A percentile compares a stretch with the other conserved stretches of the same genome.
Conservation (phyloP, 1,139 yeast species). For the Geotrichum macrosporum region DNA sequence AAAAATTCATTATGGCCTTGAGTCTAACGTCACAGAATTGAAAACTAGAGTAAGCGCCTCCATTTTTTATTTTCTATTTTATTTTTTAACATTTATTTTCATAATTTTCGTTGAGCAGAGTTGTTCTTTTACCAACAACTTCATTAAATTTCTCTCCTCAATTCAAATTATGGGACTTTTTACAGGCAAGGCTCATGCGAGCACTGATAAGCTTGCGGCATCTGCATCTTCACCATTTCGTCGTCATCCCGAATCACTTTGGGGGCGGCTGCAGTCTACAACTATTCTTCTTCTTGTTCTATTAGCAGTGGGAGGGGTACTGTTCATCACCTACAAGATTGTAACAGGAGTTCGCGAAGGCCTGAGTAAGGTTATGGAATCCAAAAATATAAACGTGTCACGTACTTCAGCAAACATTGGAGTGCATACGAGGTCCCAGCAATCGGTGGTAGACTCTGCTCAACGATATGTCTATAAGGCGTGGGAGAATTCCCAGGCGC, state of each 20-base stretch:
- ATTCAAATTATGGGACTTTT: no score
- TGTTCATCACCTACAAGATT: slow-evolving; percentile 20
- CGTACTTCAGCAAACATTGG: slow-evolving; percentile 22
- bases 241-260: neutral
- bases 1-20: no score
- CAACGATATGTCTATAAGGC: slow-evolving; percentile 25
- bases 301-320: slow-evolving; percentile 18
- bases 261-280: slow-evolving; percentile 19
- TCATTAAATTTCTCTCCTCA: no score
- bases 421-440: slow-evolving; percentile 22
- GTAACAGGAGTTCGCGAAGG: slow-evolving; percentile 15
- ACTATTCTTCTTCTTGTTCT: slow-evolving; percentile 20
- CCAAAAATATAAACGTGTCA: slow-evolving; percentile 16
- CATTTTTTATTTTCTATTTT: no score
- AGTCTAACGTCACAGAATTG: no score
- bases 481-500: slow-evolving; percentile 25
- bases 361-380: slow-evolving; percentile 9
- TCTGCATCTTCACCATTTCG: no score
- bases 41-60: no score
- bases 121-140: no score
- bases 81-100: no score
- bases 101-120: no score
- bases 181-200: no score
- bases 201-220: no score
- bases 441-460: slow-evolving; percentile 23